phyloP scores from a whole-genome alignment of 805 yeast species.

The Starmerella potacharoeniae region DNA sequence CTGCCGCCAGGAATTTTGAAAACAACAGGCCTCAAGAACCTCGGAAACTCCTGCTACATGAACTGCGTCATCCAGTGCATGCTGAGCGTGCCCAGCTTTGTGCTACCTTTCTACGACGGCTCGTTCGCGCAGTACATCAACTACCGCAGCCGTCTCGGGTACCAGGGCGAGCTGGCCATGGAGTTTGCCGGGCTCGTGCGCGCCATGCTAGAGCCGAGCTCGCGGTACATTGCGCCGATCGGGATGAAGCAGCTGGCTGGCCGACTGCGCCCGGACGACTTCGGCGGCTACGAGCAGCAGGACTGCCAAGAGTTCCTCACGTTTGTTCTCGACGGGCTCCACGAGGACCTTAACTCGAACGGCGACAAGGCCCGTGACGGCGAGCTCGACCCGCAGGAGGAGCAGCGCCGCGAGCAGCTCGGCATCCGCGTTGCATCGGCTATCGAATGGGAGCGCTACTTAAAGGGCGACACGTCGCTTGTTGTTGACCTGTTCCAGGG shows the following conservation, averaged over 20 bases:
- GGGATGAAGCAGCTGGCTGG: conserved; percentile 61
- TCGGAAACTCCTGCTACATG: conserved; percentile 91
- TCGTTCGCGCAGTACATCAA: conserved; percentile 59
- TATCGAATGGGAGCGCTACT: conserved; percentile 83
- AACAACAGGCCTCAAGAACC: conserved; percentile 60
- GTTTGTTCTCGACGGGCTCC: conserved; percentile 61
- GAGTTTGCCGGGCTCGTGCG: conserved; percentile 51
- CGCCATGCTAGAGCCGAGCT: conserved; percentile 33
- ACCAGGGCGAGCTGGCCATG: conserved; percentile 66
- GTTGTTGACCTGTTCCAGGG: conserved; percentile 81
- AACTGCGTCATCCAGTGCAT: conserved; percentile 83
- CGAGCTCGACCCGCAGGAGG: conserved; percentile 62
- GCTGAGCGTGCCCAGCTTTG: conserved; percentile 56
- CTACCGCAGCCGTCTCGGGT: conserved; percentile 59
- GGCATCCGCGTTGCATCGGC: conserved; percentile 74
- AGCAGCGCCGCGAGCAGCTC: conserved; percentile 54
- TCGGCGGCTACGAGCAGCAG: conserved; percentile 62
- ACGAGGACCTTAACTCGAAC: conserved; percentile 67
- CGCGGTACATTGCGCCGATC: conserved; percentile 45
- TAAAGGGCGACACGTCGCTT: conserved; percentile 65
- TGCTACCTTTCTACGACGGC: conserved; percentile 49
- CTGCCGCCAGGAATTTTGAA: background rate
- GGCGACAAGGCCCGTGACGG: conserved; percentile 43
- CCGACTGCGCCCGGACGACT: conserved; percentile 45
- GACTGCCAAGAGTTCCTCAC: conserved; percentile 77